Base-by-base conservation (phyloP, 768 basidiomycete genomes). In the Kwoniella dejecticola region DNA sequence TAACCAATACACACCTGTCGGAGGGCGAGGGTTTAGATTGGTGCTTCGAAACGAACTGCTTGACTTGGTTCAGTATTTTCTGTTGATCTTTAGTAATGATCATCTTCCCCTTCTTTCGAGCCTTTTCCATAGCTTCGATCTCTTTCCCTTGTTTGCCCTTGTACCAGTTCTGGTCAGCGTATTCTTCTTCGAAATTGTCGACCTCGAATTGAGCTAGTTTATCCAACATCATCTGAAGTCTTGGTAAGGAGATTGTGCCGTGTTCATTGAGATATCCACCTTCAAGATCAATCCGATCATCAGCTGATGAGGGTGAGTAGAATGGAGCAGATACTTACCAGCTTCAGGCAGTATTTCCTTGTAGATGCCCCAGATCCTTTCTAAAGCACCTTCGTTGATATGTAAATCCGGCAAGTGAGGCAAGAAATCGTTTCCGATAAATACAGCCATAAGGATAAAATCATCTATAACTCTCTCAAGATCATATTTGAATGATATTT, bases 381-480 rank as follows among this genome's bases (percentile, higher is more conserved):
- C 93, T 67, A 99, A 77, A 15, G 91, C 96, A 75, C 97, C 96
- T 80, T 96, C 91, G 72, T 98, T 92, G 76, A 99, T 98, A 76
- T 98, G 96, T 26, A 99, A 79, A 78, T 96, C 93, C 4, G 96
- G 96, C 59, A 99, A 79, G 81, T 98, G 90, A 7, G 95, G 96
- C 71, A 99, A 84, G 85, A 99, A 94, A 64, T 73, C 71, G 50
- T 98, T 99, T 30, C 96, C 96, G 52, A 98, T 88, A 70, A 99
- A 99, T 26, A 98, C 91, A 23, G 93, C 91, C 69, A 99, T 85
- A 6, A 98, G 83, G 72, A 98, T 89, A 79, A 98, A 98, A 81
- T 99, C 96, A 79, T 99, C 95, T 75, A 99, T 95, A 78, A 99
- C 83, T 33, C 90, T 87, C 77, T 99, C 96, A 64, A 98, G 84